Conservation (phyloP, 257 asterid genomes). For the Solanum pinnatisectum region DNA sequence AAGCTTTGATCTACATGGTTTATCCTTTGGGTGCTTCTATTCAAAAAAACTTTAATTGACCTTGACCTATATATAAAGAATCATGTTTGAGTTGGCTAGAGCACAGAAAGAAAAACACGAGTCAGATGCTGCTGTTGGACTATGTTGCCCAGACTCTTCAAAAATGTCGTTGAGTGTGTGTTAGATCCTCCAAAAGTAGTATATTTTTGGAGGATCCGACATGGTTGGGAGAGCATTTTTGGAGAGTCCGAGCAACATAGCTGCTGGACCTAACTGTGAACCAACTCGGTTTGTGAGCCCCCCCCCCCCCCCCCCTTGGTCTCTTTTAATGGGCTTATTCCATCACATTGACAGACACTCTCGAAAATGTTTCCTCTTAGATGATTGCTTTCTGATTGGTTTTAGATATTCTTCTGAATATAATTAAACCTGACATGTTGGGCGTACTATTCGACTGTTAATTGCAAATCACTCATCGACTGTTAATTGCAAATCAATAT, state of each 20-base stretch:
- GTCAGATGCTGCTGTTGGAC: not conserved
- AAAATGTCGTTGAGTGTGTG: not conserved
- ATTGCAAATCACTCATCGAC: not conserved
- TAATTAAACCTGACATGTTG: not conserved
- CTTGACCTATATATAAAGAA: not conserved
- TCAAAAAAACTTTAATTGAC: not conserved
- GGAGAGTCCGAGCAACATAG: not conserved
- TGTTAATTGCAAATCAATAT: not conserved
- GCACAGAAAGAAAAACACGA: not conserved
- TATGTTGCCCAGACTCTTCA: not conserved
- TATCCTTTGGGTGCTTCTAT: not conserved
- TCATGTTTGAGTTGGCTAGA: not conserved
- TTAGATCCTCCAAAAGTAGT: not conserved
- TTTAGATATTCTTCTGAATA: not conserved
- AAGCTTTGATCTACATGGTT: not conserved
- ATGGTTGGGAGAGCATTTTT: not conserved
- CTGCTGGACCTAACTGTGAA: not conserved
- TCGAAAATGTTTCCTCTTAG: not conserved
- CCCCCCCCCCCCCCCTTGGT: too few species aligned
- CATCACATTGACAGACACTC: not conserved
- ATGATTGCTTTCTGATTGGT: not conserved
- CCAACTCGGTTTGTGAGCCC: not conserved
- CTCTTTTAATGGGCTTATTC: not conserved
- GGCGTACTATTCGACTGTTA: not conserved
- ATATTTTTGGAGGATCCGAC: not conserved